Evolutionary conservation across 139 green algal species (phyloP).

Genomic region (Desmodesmus armatus): DNA sequence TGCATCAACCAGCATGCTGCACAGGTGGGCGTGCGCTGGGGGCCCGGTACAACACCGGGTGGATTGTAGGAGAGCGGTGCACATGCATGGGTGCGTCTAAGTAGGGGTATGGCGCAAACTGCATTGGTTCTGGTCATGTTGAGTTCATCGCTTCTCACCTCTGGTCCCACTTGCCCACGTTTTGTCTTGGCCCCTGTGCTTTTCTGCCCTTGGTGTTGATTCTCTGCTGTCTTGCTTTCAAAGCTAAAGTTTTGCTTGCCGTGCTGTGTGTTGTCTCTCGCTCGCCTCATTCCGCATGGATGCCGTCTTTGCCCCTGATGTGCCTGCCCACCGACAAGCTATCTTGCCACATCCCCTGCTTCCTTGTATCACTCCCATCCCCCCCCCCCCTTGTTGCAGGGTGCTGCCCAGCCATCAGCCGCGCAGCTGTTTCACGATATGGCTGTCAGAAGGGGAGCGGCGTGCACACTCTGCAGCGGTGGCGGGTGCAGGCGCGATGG

Average conservation of each 20-base stretch:
- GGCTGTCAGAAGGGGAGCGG: conserved; percentile 66
- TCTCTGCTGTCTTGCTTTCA: background rate
- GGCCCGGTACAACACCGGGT: background rate
- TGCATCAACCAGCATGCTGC: conserved; percentile 73
- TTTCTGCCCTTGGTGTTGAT: background rate
- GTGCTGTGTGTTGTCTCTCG: no score
- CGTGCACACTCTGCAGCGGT: no score
- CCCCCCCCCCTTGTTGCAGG: conserved; percentile 18
- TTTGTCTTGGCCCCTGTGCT: no score
- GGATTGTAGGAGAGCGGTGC: background rate
- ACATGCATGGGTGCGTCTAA: background rate
- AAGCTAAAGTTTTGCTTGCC: background rate
- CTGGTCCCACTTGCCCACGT: no score
- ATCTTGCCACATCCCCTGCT: background rate
- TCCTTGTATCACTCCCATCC: background rate
- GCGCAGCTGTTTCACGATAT: conserved; percentile 83
- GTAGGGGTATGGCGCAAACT: background rate
- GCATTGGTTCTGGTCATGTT: background rate
- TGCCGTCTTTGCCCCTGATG: background rate
- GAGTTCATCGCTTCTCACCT: background rate
- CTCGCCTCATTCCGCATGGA: no score
- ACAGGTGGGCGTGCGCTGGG: conserved; percentile 46
- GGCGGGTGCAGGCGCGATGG: background rate
- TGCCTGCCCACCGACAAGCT: background rate
- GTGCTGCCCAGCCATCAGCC: conserved; percentile 54